phyloP scores from a whole-genome alignment of 2,329 filamentous ascomycete genomes.

The Colletotrichum abscissum region DNA sequence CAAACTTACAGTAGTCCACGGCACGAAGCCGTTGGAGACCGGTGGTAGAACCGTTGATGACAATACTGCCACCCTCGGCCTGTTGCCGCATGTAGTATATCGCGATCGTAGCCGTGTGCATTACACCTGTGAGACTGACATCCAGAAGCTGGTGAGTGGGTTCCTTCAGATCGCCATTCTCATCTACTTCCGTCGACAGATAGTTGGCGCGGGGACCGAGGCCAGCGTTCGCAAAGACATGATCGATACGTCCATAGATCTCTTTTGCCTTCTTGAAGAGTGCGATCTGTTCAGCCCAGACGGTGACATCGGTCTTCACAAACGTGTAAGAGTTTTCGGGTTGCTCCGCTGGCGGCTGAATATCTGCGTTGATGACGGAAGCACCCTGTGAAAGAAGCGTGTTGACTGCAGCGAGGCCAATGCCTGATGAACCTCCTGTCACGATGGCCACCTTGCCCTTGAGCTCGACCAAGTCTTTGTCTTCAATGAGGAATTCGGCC shows the following conservation, averaged over 20 bases:
- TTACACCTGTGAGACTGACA: slow-evolving; percentile 60
- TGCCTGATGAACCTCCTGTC: slow-evolving; percentile 76
- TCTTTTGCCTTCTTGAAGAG: slow-evolving; percentile 63
- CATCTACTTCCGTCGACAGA: slow-evolving; percentile 58
- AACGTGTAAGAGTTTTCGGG: slow-evolving; percentile 49
- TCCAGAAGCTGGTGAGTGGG: slow-evolving; percentile 57
- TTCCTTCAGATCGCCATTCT: slow-evolving; percentile 59
- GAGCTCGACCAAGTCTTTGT: slow-evolving; percentile 58
- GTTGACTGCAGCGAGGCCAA: slow-evolving; percentile 73
- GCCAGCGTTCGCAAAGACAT: slow-evolving; percentile 78
- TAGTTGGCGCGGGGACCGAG: slow-evolving; percentile 59
- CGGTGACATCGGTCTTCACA: slow-evolving; percentile 57
- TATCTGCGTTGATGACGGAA: slow-evolving; percentile 65
- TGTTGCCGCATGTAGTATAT: slow-evolving; percentile 62
- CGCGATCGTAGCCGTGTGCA: slow-evolving; percentile 62
- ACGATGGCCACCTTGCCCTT: slow-evolving; percentile 75
- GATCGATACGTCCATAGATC: slow-evolving; percentile 80
- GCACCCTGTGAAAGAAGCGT: slow-evolving; percentile 64
- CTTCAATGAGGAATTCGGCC: slow-evolving; percentile 57
- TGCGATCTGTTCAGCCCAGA: slow-evolving; percentile 60
- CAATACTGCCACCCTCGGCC: slow-evolving; percentile 60
- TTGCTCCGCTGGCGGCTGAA: slow-evolving; percentile 52
- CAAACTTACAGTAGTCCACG: slow-evolving; percentile 59
- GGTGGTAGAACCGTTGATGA: slow-evolving; percentile 63
- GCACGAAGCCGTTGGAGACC: slow-evolving; percentile 61